Base-by-base conservation (phyloP, 495 filamentous ascomycete genomes). In the Staphylotrichum tortipilum region DNA sequence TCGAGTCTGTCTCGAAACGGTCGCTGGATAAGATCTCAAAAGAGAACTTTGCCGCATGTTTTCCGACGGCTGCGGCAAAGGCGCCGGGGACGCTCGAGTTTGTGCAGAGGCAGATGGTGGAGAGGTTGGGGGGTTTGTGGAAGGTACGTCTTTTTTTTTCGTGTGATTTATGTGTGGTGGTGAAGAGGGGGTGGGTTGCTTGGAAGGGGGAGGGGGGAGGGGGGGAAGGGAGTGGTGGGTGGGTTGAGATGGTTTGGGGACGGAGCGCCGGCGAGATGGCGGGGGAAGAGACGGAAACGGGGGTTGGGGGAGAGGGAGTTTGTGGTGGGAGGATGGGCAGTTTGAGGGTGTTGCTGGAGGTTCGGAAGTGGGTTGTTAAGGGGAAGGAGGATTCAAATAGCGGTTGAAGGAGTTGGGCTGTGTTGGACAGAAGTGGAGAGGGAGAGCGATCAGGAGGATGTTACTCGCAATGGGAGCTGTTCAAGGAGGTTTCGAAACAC, bases 21-120 rank as follows among this genome's bases (percentile, higher is more conserved):
- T 87, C 88, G 2, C 75, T 94, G 5, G 77, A 75, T 49, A 83
- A 85, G 52, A 81, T 88, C 64, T 81, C 75, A 30, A 87, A 84
- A 63, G 72, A 75, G 39, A 89, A 88, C 60, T 95, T 98, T 61
- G 76, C 83, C 0, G 72, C 82, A 18, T 98, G 92, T 64, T 98
- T 94, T 65, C 92, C 92, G 0, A 90, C 87, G 3, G 77, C 88
- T 7, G 84, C 89, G 18, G 68, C 70, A 52, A 67, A 83, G 56
- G 84, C 83, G 24, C 83, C 86, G 1, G 82, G 76, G 4, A 77
- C 78, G 18, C 57, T 94, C 52, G 74, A 78, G 60, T 74, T 70
- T 18, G 78, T 88, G 41, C 87, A 86, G 78, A 64, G 73, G 55
- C 79, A 83, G 66, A 76, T 91, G 69, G 79, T 85, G 33, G 78